Conservation (phyloP, 192 early-diverging fungal species). For the Gigaspora rosea region DNA sequence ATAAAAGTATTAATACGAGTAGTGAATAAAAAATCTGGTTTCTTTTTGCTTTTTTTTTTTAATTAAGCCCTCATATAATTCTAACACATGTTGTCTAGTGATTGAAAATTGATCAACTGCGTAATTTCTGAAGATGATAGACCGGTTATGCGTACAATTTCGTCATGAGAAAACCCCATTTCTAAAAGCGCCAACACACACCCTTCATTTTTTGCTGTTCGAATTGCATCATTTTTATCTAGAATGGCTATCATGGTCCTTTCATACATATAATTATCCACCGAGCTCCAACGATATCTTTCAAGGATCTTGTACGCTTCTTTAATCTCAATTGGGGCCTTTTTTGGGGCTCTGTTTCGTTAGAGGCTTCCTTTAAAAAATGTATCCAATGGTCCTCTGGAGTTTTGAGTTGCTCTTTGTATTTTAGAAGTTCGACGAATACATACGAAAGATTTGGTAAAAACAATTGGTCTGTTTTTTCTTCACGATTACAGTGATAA, state of each 20-base stretch:
- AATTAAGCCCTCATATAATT: no score
- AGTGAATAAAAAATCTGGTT: no score
- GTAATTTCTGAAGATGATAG: neutral
- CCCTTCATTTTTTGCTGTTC: neutral
- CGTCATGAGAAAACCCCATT: neutral
- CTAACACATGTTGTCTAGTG: no score
- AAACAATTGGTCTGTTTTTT: neutral
- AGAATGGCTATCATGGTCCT: neutral
- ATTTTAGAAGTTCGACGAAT: neutral
- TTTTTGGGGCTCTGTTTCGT: neutral
- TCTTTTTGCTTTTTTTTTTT: no score
- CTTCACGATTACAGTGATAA: neutral
- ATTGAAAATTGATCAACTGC: no score
- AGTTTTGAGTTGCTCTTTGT: neutral
- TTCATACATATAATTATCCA: neutral
- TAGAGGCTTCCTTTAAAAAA: neutral
- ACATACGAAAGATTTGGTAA: constrained; percentile 2
- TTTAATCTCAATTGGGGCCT: neutral
- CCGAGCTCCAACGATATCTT: neutral
- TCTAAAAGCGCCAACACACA: neutral
- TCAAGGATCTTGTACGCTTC: neutral
- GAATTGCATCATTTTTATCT: neutral
- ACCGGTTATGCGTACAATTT: neutral
- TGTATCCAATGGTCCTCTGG: neutral
- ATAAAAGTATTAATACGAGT: no score